A percentile compares a stretch with the other conserved stretches of the same genome.
These are phyloP conservation scores for Gracilaria caudata DNA, from an alignment of 23 red algal species.

Conservation along the genomic window DNA sequence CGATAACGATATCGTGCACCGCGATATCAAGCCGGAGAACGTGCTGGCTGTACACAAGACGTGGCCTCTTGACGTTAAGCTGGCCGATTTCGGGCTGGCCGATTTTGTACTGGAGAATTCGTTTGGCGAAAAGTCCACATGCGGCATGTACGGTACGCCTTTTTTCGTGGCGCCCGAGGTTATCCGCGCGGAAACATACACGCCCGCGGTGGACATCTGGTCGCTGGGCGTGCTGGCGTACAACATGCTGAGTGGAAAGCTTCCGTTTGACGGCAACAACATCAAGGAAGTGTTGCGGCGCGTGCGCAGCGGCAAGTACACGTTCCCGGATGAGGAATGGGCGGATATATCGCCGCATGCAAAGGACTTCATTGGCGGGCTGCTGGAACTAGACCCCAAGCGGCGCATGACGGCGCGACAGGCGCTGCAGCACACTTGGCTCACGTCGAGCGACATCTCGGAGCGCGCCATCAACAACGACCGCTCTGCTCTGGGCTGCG, in stretches of 20 bases:
- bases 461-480: conserved; percentile 61
- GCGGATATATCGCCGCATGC: conserved; percentile 82
- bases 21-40: conserved; percentile 95
- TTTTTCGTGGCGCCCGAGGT: conserved; percentile 98
- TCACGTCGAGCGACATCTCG: conserved; percentile 53
- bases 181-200: conserved; percentile 81
- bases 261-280: conserved; percentile 93
- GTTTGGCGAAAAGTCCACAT: conserved; percentile 81
- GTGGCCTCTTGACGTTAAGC: conserved; percentile 85
- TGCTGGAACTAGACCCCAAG: conserved; percentile 86
- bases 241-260: conserved; percentile 93
- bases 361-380: conserved; percentile 80
- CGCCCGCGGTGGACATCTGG: conserved; percentile 91
- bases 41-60: conserved; percentile 73
- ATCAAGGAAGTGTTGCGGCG: conserved; percentile 86
- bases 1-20: conserved; percentile 85
- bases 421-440: conserved; percentile 80
- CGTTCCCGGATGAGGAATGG: conserved; percentile 87
- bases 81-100: conserved; percentile 97
- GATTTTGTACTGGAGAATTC: conserved; percentile 85
- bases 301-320: conserved; percentile 65
- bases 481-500: conserved; percentile 55
- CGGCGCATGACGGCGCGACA: conserved; percentile 72
- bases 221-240: conserved; percentile 94
- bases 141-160: conserved; percentile 92